Evolutionary conservation across 2,329 filamentous ascomycete species (phyloP), one percentile per base, ranked within the genome.

Genomic region (Pezicula neosporulosa): DNA sequence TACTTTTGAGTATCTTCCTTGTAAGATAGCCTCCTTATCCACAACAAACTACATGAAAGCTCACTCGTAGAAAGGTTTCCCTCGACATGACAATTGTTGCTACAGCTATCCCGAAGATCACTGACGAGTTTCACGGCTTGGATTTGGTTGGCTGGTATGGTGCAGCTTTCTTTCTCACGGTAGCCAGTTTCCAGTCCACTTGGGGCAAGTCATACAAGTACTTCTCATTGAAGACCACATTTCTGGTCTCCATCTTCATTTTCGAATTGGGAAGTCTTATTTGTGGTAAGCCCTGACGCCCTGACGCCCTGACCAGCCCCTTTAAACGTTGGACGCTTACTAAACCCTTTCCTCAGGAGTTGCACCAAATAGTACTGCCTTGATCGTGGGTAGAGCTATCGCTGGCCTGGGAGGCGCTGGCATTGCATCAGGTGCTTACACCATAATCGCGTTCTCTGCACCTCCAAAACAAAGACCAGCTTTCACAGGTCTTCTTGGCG

Each of bases 71-170:
- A 8, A 33, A 63, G 62, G 60, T 65, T 21, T 55, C 63, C 21
- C 50, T 68, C 28, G 68, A 70, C 47, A 63, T 77, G 73, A 80
- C 77, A 13, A 81, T 81, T 50, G 73, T 81, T n/a, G 76, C 77
- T 4, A 81, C 77, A 0, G 78, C 77, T 9, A 80, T 82, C 38
- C 78, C 78, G 9, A 77, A 76, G 54, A 81, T 82, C 59, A 80
- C 78, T 1, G 73, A 65, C 28, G 47, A 77, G 70, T 63, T 81
- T 76, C 61, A 79, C 72, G 27, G 73, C 72, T 56, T 72, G 70
- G 66, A 74, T 68, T 15, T 65, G 67, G 55, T 76, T 12, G 75
- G 77, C 19, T 85, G 82, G 82, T 85, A 85, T 57, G 80, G 78
- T 2, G 72, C 77, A 15, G 77, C 77, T 39, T 81, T 76, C 57